Percentiles rank a stretch among this genome's conserved stretches.
phyloP scores from a whole-genome alignment of 768 basidiomycete genomes.

The Daedalea quercina region DNA sequence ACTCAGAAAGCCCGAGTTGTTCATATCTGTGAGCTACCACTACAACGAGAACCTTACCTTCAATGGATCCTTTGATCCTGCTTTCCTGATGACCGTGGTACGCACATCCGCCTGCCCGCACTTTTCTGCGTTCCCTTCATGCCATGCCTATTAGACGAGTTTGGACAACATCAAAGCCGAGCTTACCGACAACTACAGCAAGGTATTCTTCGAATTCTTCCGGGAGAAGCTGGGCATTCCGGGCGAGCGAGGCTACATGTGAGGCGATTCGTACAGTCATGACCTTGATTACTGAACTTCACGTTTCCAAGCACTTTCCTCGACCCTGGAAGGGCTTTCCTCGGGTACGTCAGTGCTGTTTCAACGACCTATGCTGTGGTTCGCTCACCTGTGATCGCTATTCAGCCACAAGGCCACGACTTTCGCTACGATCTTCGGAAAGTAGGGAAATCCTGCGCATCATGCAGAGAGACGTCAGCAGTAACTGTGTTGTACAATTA shows the following conservation, averaged over 20 bases:
- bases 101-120: too few relatives aligned
- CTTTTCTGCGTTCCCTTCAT: too few relatives aligned
- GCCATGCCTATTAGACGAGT: constrained; percentile 34
- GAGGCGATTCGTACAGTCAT: constrained; percentile 6
- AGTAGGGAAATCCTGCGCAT: neutral
- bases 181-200: constrained; percentile 47
- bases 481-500: too few relatives aligned
- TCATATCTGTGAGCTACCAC: constrained; percentile 47
- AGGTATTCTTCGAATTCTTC: constrained; percentile 48
- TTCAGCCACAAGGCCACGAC: constrained; percentile 37
- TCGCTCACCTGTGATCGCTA: neutral
- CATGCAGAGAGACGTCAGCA: neutral
- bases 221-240: constrained; percentile 43
- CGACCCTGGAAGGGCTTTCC: constrained; percentile 44
- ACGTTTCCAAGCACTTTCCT: constrained; percentile 31
- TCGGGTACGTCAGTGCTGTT: constrained; percentile 34
- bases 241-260: constrained; percentile 58
- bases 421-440: constrained; percentile 36
- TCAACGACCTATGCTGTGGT: too few relatives aligned
- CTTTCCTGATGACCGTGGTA: constrained; percentile 53
- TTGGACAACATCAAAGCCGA: constrained; percentile 48
- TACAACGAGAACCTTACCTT: constrained; percentile 59
- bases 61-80: constrained; percentile 58
- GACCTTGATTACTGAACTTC: neutral
- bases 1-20: constrained; percentile 46